Evolutionary conservation across 768 basidiomycete species (phyloP), one percentile per base, ranked within the genome.

Genomic region (Tylopilus subfusipes): DNA sequence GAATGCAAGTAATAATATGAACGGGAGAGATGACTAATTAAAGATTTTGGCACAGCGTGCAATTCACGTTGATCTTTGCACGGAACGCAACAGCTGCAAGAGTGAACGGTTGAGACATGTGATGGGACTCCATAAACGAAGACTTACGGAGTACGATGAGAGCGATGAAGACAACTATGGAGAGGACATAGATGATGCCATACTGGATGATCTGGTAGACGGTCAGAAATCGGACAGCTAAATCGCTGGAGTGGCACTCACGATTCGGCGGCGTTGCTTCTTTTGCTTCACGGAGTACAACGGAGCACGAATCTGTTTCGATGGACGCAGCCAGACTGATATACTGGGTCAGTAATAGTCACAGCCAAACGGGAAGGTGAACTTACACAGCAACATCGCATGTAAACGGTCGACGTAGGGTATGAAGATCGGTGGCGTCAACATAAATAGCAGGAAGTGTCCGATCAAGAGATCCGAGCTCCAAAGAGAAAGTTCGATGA

Each of bases 401-500:
- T 99, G 97, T 61, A 95, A 69, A 39, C 86, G 85, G 70, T 98
- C 94, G 63, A 93, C 81, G 75, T 91, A 98, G 1, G 97, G 97
- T 53, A 98, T 78, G 62, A 96, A 68, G 61, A 90, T 83, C 9
- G 94, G 92, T 6, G 90, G 88, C 5, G 92, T 90, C 63, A 98
- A 72, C 78, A 98, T 82, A 78, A 98, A 91, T 56, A 98, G 76
- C 42, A 98, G 78, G 66, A 98, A 68, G 68, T 93, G 91, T 7
- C 88, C 90, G 11, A 91, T 78, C 49, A 98, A 78, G 62, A 98
- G 86, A 73, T 98, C 97, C 19, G 91, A 94, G 61, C 91, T 90
- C 90, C 96, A 98, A 21, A 98, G 70, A 42, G 91, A 91, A 70
- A 98, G 77, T 73, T 98, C 97, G 62, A 98, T 92, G 57, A 94